Evolutionary conservation across 2,329 filamentous ascomycete species (phyloP).

Genomic region (Claviceps quebecensis): DNA sequence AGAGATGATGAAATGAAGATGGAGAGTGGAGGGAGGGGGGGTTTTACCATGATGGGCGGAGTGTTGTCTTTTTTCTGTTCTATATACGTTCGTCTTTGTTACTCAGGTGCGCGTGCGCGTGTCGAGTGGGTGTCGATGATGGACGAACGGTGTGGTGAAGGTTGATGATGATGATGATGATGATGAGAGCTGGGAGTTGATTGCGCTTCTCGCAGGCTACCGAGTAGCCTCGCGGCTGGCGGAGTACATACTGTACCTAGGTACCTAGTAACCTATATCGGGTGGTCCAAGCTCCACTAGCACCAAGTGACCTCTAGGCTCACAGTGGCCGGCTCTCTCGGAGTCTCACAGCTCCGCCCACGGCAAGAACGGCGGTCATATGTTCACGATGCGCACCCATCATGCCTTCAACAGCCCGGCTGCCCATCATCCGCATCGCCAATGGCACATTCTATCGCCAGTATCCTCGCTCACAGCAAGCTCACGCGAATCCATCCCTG

Average conservation of each 20-base stretch:
- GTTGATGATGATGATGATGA: background rate
- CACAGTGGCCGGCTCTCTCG: no score
- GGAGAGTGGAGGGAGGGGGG: slow-evolving; percentile 15
- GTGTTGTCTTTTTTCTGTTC: background rate
- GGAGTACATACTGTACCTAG: no score
- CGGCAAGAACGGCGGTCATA: background rate
- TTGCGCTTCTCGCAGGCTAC: slow-evolving; percentile 12
- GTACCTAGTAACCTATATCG: no score
- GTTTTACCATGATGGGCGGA: background rate
- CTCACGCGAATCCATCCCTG: slow-evolving; percentile 51
- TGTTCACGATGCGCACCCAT: background rate
- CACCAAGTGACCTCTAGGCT: no score
- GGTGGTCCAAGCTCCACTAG: background rate
- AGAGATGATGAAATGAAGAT: slow-evolving; percentile 2
- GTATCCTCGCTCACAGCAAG: slow-evolving; percentile 43
- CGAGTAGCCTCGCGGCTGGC: slow-evolving; percentile 14
- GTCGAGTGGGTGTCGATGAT: background rate
- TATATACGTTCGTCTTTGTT: background rate
- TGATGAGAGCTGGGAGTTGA: slow-evolving; percentile 3
- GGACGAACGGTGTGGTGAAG: background rate
- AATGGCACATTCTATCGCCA: slow-evolving; percentile 75
- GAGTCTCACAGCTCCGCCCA: no score
- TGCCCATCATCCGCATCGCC: slow-evolving; percentile 55
- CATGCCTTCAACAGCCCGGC: slow-evolving; percentile 9
- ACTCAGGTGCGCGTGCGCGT: background rate